A percentile compares a stretch with the other conserved stretches of the same genome.
Evolutionary conservation across 148 eudicot species (phyloP).

Genomic region (Silene latifolia): DNA sequence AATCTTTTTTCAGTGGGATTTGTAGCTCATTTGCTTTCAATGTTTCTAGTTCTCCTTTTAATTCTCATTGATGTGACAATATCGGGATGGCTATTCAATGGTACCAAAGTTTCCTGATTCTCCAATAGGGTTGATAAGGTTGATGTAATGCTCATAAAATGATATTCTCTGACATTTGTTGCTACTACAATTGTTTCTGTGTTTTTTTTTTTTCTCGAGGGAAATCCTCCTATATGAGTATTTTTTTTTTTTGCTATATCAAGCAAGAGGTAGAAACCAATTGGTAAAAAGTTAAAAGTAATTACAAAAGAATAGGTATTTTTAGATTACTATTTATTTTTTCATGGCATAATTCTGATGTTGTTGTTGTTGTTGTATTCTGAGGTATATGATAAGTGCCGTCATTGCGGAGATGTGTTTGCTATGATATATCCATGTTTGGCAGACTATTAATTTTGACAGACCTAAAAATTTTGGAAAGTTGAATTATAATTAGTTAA

Average conservation of each 20-base stretch:
- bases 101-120: neutral
- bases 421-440: neutral
- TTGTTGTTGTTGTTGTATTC: no score
- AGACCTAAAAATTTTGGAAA: neutral
- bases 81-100: neutral
- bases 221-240: neutral
- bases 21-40: no score
- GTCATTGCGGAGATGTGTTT: neutral
- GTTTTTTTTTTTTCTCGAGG: neutral
- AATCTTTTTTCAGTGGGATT: no score
- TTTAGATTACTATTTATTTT: neutral
- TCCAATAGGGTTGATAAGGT: neutral
- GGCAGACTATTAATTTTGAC: neutral
- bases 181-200: neutral
- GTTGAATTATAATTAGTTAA: neutral
- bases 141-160: neutral
- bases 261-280: neutral
- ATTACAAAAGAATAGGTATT: neutral
- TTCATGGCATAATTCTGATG: neutral
- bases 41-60: no score
- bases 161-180: neutral
- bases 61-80: no score
- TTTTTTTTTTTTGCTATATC: neutral
- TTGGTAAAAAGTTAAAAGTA: neutral
- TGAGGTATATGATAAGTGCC: neutral